Percentiles rank a stretch among this genome's conserved stretches.
Conservation (phyloP, 148 eudicot species). For the Fagopyrum tataricum region DNA sequence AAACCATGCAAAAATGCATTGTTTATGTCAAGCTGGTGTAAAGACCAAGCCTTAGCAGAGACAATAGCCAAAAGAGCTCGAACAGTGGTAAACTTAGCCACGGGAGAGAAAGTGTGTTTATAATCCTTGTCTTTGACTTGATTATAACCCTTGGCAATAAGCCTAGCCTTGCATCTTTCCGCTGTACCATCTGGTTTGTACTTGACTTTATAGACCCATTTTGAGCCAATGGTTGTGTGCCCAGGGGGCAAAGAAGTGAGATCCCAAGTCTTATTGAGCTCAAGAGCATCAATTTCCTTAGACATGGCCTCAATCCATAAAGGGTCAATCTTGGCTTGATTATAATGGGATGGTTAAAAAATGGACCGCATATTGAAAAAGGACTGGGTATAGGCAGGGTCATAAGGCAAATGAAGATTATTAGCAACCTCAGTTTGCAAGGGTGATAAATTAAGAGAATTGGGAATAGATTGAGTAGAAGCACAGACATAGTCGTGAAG, state of each 20-base stretch:
- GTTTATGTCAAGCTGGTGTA: not conserved
- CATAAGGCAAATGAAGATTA: not conserved
- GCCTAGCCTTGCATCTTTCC: not conserved
- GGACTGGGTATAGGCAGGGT: too few species aligned
- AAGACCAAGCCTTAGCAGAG: not conserved
- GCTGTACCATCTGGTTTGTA: not conserved
- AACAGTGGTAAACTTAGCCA: not conserved
- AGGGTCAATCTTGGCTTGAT: too few species aligned
- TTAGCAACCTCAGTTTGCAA: too few species aligned
- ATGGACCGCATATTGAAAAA: too few species aligned
- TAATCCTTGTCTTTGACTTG: not conserved
- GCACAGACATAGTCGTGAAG: constrained; percentile 21
- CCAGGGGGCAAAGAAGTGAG: too few species aligned
- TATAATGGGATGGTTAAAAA: too few species aligned
- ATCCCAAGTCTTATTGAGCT: too few species aligned
- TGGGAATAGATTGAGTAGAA: constrained; percentile 73
- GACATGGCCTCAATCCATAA: too few species aligned
- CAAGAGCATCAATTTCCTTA: too few species aligned
- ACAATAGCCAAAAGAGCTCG: not conserved
- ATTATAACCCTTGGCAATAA: not conserved
- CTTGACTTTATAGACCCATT: too few species aligned
- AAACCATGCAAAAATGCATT: not conserved
- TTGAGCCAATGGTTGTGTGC: too few species aligned
- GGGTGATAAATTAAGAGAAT: constrained; percentile 97
- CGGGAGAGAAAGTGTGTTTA: not conserved